Base-by-base conservation (phyloP, 495 filamentous ascomycete genomes). In the Talaromyces borbonicus region DNA sequence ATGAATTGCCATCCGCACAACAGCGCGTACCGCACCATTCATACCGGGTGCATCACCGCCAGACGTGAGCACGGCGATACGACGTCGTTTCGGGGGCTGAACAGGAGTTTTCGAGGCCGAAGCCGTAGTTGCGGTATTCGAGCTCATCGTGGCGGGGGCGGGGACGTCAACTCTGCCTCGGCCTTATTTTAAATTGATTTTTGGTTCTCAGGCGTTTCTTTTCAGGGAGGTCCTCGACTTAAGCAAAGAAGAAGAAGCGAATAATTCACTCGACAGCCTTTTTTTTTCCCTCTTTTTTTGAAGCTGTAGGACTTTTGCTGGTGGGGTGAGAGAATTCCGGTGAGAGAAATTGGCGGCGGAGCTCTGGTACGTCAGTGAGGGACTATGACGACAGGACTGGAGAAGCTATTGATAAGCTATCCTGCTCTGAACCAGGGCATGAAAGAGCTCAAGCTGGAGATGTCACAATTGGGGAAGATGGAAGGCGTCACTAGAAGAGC, bases 21-120 rank as follows among this genome's bases (percentile, higher is more conserved):
- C 90, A 31, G 93, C 93, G 35, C 93, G 77, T 8, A 96, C 89
- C 18, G 85, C 87, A 35, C 84, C 88, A 62, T 95, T 97, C 93
- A 99, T 99, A 54, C 93, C 93, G 4, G 93, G 92, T 30, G 90
- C 87, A 72, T 99, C 93, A 54, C 93, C 93, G 52, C 93, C 93
- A 50, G 85, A 92, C 50, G 93, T 99, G 83, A 99, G 86, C 49
- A 97, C 83, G 39, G 79, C 93, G 57, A 99, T 93, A 52, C 83
- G 80, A 69, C 90, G 88, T 59, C 80, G 82, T 56, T 72, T 75
- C 37, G 68, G 52, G 8, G 64, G 66, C 8, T 64, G 46, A 37
- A 60, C 54, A 50, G 66, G 60, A 30, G 56, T 19, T 46, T 27
- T 23, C 15, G 32, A 30, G 30, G 43, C 20, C 14, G 26, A 44